Conservation (phyloP, 108 stramenopile genomes). For the Fistulifera solaris region DNA sequence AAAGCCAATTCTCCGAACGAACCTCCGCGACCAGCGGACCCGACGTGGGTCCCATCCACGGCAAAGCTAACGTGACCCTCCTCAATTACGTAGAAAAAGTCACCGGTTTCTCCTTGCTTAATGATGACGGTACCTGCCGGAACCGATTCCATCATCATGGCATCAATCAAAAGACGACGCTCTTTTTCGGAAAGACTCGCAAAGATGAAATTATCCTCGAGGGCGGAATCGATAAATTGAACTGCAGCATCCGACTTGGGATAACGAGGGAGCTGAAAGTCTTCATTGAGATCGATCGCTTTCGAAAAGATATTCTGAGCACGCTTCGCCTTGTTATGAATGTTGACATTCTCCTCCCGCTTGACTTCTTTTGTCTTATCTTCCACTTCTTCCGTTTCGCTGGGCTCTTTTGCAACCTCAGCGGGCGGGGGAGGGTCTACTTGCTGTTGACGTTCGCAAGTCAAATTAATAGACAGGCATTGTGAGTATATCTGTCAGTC, state of each 20-base stretch:
- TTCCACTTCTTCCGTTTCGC: conserved; percentile 15
- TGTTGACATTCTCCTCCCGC: conserved; percentile 72
- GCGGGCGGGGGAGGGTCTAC: too few relatives aligned
- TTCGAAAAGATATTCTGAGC: conserved; percentile 80
- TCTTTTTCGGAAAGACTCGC: conserved; percentile 61
- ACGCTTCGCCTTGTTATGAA: conserved; percentile 66
- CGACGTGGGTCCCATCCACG: conserved; percentile 79
- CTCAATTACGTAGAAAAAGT: conserved; percentile 87
- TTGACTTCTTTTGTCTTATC: conserved; percentile 32
- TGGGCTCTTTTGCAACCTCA: too few relatives aligned
- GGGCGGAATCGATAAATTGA: conserved; percentile 71
- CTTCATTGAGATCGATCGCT: conserved; percentile 63
- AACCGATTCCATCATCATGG: conserved; percentile 76
- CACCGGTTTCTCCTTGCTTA: conserved; percentile 82
- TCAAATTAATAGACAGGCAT: too few relatives aligned
- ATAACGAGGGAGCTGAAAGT: conserved; percentile 56
- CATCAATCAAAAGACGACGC: conserved; percentile 73
- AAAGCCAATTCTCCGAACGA: conserved; percentile 87
- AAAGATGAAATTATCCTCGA: conserved; percentile 86
- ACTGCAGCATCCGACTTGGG: conserved; percentile 69
- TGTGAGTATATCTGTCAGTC: neutral
- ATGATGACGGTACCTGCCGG: conserved; percentile 80
- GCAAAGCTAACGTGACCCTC: conserved; percentile 79
- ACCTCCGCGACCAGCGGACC: conserved; percentile 69
- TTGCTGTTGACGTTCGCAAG: too few relatives aligned